Conservation (phyloP, 2,329 filamentous ascomycete genomes). For the Botrytis paeoniae region DNA sequence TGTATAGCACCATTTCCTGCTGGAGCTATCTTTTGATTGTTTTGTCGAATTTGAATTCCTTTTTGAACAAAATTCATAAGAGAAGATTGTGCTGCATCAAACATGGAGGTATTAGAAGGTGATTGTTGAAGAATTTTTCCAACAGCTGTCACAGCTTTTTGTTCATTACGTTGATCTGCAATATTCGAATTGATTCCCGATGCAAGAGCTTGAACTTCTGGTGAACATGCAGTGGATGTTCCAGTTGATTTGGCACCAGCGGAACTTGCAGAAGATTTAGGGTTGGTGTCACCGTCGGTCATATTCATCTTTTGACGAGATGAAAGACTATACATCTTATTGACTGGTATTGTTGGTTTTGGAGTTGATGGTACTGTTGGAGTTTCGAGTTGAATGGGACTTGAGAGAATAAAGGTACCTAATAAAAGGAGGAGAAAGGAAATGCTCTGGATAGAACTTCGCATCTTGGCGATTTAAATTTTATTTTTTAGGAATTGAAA, state of each 20-base stretch:
- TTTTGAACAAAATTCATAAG: conserved; percentile 28
- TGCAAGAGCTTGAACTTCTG: conserved; percentile 25
- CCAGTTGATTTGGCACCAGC: conserved; percentile 7
- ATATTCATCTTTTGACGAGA: not conserved
- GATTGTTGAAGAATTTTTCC: conserved; percentile 24
- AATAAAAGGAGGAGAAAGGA: not conserved
- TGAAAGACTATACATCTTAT: not conserved
- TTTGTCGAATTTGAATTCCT: conserved; percentile 28
- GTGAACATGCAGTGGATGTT: conserved; percentile 20
- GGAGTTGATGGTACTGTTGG: not conserved
- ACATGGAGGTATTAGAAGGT: conserved; percentile 24
- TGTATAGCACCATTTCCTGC: conserved; percentile 25
- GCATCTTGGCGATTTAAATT: not conserved
- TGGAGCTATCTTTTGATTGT: conserved; percentile 32
- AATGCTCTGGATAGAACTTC: not conserved
- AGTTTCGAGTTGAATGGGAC: not conserved
- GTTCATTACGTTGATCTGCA: conserved; percentile 29
- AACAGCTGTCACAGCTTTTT: conserved; percentile 24
- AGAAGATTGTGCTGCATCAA: conserved; percentile 22
- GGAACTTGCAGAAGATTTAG: not conserved
- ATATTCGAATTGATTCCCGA: conserved; percentile 29
- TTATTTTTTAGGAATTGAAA: not conserved
- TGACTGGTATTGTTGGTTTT: not conserved
- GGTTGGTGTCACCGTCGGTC: not conserved
- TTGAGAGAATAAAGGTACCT: not conserved